Evolutionary conservation across 352 stramenopile species (phyloP), one percentile per base, ranked within the genome.

Genomic region (Pythium pectinolyticum): DNA sequence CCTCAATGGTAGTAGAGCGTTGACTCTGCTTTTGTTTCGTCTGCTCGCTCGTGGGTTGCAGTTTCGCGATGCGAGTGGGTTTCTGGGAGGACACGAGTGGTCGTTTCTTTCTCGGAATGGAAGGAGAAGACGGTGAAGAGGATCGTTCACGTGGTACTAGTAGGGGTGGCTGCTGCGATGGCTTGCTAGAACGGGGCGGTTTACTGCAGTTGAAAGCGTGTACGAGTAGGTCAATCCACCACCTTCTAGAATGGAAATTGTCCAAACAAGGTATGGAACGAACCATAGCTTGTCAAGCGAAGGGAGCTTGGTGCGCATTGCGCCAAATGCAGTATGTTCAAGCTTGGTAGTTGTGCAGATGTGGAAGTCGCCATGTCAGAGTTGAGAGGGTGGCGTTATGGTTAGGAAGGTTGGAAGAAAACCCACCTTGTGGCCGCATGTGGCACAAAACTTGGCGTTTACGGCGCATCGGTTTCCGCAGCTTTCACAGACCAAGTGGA

Each of bases 391-490:
- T n/a, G n/a, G n/a, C n/a, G n/a, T n/a, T n/a, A n/a, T n/a, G n/a
- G n/a, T n/a, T n/a, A n/a, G n/a, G n/a, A n/a, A n/a, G n/a, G n/a
- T n/a, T n/a, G n/a, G 35, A 43, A n/a, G 12, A 11, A 43, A 12
- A 41, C 41, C 1, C 15, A 73, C 66, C 50, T 66, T 67, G 40
- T 19, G 7, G 6, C 66, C 59, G 31, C 66, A 73, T 19, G 25
- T 34, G 5, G 54, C 24, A 30, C 66, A 73, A 59, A 73, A 73
- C 19, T 39, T 60, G 28, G 66, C 66, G 55, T 58, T 46, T 19
- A 55, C 19, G 14, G 65, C 47, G 34, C 53, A 67, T 1, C 43
- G 55, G 2, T 28, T 31, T 0, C 37, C 32, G 31, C 66, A 73
- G 14, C 35, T 37, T 24, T n/a, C 52, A 31, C 65, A 72, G n/a